Conservation (phyloP, 2,329 filamentous ascomycete species). For the Aspergillus aculeatinus region DNA sequence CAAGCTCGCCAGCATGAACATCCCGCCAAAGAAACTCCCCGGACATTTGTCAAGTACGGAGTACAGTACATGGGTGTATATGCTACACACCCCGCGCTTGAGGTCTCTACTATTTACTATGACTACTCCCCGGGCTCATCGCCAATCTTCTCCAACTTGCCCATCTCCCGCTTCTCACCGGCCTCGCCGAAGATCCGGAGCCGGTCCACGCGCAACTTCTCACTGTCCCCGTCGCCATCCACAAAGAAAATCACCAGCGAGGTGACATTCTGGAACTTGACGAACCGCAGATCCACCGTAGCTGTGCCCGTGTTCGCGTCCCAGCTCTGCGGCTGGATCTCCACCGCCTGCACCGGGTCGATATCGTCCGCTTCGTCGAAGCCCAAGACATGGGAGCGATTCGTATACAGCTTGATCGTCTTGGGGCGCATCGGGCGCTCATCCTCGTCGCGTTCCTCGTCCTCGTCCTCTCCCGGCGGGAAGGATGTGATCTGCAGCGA, state of each 20-base stretch:
- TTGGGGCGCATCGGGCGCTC: conserved; percentile 77
- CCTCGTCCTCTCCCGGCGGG: conserved; percentile 49
- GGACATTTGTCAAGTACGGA: not conserved
- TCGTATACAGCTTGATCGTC: conserved; percentile 81
- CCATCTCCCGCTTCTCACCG: conserved; percentile 88
- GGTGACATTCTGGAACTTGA: conserved; percentile 95
- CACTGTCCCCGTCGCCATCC: conserved; percentile 76
- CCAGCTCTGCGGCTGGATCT: conserved; percentile 76
- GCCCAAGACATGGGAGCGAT: conserved; percentile 83
- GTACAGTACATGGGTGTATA: not conserved
- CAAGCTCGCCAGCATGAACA: not conserved
- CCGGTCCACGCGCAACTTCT: conserved; percentile 73
- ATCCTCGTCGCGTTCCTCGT: conserved; percentile 62
- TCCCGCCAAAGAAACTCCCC: not conserved
- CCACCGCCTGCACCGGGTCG: conserved; percentile 74
- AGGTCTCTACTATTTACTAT: not conserved
- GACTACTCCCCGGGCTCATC: conserved; percentile 65
- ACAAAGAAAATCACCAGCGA: conserved; percentile 86
- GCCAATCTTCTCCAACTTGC: conserved; percentile 91
- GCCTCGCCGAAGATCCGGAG: conserved; percentile 75
- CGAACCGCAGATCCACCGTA: conserved; percentile 74
- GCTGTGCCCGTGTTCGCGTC: conserved; percentile 69
- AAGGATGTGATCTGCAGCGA: conserved; percentile 82
- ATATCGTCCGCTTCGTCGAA: conserved; percentile 94
- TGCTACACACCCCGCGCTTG: not conserved